These are phyloP conservation scores for Boletellus ananiceps DNA, from an alignment of 768 basidiomycete genomes.

Conservation along the genomic window DNA sequence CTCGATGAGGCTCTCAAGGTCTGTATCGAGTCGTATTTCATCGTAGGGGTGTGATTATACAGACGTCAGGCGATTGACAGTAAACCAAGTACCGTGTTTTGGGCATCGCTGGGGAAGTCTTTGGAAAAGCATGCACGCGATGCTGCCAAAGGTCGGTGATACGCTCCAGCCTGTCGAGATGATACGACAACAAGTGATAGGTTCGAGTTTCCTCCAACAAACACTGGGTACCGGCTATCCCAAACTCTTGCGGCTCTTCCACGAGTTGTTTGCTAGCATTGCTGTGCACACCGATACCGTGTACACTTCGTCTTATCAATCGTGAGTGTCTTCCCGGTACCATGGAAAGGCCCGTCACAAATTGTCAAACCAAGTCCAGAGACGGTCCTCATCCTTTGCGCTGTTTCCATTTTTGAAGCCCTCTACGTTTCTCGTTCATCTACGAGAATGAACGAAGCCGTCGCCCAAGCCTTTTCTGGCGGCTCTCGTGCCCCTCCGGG, in stretches of 20 bases:
- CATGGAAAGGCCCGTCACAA: constrained; percentile 1
- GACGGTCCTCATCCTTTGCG: constrained; percentile 81
- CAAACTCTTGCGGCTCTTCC: constrained; percentile 82
- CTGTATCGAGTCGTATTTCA: constrained; percentile 1
- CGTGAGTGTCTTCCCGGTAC: constrained; percentile 40
- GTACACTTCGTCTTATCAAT: constrained; percentile 81
- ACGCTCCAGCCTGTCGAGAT: neutral
- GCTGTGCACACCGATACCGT: constrained; percentile 93
- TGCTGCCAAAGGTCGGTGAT: constrained; percentile 61
- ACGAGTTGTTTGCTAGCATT: constrained; percentile 95
- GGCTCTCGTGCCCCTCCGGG: constrained; percentile 69
- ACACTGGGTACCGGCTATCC: constrained; percentile 86
- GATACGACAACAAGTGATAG: constrained; percentile 37
- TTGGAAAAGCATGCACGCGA: constrained; percentile 83
- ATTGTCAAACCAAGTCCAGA: constrained; percentile 60
- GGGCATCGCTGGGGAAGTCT: constrained; percentile 75
- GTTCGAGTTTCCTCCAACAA: constrained; percentile 87
- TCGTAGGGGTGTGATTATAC: neutral
- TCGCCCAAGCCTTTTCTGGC: constrained; percentile 70
- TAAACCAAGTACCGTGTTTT: constrained; percentile 88
- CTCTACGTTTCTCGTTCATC: constrained; percentile 85
- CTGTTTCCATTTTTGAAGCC: constrained; percentile 78
- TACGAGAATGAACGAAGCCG: constrained; percentile 77
- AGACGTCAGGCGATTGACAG: constrained; percentile 71
- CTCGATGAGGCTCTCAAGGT: constrained; percentile 95